Conservation (phyloP, 2,329 filamentous ascomycete genomes). For the Colletotrichum sp. region DNA sequence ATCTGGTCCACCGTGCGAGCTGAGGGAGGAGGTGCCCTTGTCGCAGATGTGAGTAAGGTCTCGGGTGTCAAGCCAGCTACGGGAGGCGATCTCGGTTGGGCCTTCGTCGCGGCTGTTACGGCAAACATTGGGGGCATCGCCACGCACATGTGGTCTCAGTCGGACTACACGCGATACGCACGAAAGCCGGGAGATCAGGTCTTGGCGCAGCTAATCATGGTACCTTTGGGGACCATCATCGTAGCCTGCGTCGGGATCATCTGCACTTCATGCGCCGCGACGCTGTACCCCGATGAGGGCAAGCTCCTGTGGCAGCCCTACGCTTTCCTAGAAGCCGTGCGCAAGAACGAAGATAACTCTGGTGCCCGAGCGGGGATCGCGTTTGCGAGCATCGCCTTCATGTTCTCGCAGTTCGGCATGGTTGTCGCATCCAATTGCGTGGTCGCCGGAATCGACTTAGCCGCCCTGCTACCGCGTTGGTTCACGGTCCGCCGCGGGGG, state of each 20-base stretch:
- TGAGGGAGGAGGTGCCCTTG: slow-evolving; percentile 22
- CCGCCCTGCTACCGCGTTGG: slow-evolving; percentile 26
- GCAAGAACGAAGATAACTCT: background rate
- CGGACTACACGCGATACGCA: slow-evolving; percentile 29
- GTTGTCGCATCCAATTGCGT: slow-evolving; percentile 3
- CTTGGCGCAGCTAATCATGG: slow-evolving; percentile 26
- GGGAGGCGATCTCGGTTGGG: slow-evolving; percentile 22
- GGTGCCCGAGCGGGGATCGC: background rate
- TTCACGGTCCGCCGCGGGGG: slow-evolving; percentile 5
- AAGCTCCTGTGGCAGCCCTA: slow-evolving; percentile 29
- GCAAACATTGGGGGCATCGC: slow-evolving; percentile 28
- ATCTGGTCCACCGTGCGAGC: slow-evolving; percentile 30
- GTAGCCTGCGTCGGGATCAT: slow-evolving; percentile 29
- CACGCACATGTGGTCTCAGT: slow-evolving; percentile 27
- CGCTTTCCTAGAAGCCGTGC: slow-evolving; percentile 24
- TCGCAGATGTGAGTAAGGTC: slow-evolving; percentile 16
- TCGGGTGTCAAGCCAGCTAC: slow-evolving; percentile 16
- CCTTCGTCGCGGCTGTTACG: slow-evolving; percentile 27
- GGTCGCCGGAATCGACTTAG: slow-evolving; percentile 26
- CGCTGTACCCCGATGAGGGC: slow-evolving; percentile 22
- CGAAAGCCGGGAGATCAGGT: slow-evolving; percentile 26
- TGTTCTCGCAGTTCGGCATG: slow-evolving; percentile 9
- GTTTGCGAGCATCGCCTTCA: slow-evolving; percentile 12
- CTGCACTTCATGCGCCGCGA: slow-evolving; percentile 27
- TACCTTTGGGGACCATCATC: slow-evolving; percentile 24